Evolutionary conservation across 495 filamentous ascomycete species (phyloP), one percentile per base, ranked within the genome.

Genomic region (Emericellopsis terricola): DNA sequence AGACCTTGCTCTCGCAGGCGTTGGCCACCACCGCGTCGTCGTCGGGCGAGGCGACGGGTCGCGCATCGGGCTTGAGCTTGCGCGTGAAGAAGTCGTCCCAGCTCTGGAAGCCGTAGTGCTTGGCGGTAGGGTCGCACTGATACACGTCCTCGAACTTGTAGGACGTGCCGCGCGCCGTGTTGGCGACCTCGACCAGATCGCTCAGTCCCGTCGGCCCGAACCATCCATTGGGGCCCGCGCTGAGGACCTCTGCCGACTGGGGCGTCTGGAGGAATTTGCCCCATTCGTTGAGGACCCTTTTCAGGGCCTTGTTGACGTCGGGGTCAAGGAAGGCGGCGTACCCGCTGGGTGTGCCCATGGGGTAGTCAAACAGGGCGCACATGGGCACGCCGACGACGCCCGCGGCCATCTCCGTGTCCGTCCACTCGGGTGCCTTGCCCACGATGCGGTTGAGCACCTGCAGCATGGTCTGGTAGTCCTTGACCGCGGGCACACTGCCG

Each of bases 41-140:
- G 8, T 62, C 57, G 0, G 71, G 69, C 0, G 52, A 47, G 0
- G 64, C 67, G 4, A 81, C 51, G 3, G 77, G 77, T 0, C 78
- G 66, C 2, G 71, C 56, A 9, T 53, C 52, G 0, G 60, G 49
- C 1, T 56, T 56, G 33, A 80, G 65, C 2, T 57, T 28, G 11
- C 79, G 68, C 0, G 73, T 79, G 55, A 85, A 85, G 56, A 82
- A 85, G 37, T 75, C 53, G 39, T 85, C 76, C 78, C 78, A 83
- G 1, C 74, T 81, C 27, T 57, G 64, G 49, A 60, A 86, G 15
- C 78, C 78, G 46, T 67, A 55, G 40, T 76, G 41, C 29, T 52
- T 48, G 2, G 56, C 41, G 0, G 37, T 41, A 0, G 68, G 62
- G 17, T 76, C 59, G 41, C 68, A 71, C 6, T 52, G 15, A 41